Percentiles rank a stretch among this genome's conserved stretches.
Conservation (phyloP, 768 basidiomycete genomes). For the Russula sp. region DNA sequence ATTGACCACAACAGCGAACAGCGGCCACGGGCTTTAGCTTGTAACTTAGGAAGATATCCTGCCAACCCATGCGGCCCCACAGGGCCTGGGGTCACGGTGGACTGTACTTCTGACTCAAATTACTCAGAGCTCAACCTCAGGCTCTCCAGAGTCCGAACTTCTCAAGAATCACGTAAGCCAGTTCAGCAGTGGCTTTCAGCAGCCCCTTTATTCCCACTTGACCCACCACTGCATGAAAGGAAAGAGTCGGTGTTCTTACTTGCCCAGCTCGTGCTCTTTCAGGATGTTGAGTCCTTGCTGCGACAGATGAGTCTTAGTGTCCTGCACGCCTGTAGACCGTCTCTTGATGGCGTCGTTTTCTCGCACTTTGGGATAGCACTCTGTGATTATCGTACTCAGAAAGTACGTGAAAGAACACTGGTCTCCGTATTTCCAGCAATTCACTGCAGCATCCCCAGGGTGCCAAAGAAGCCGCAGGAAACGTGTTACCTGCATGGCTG, state of each 20-base stretch:
- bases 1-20: too few species aligned
- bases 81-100: too few species aligned
- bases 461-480: conserved; percentile 73
- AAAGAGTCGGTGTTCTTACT: conserved; percentile 71
- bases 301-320: conserved; percentile 72
- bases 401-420: conserved; percentile 88
- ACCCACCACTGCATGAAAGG: conserved; percentile 34
- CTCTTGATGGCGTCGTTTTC: conserved; percentile 41
- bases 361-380: conserved; percentile 44
- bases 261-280: conserved; percentile 60
- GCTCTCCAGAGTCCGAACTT: conserved; percentile 43
- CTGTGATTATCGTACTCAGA: conserved; percentile 82
- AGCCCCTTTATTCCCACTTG: not conserved
- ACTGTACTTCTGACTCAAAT: too few species aligned
- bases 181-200: conserved; percentile 27
- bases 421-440: conserved; percentile 77
- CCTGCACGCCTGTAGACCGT: conserved; percentile 26
- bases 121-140: conserved; percentile 66
- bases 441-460: conserved; percentile 70
- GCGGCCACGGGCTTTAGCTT: too few species aligned
- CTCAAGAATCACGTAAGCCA: conserved; percentile 57
- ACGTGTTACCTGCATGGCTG: conserved; percentile 17
- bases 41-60: too few species aligned
- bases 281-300: conserved; percentile 59
- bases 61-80: too few species aligned